These are phyloP conservation scores for Volvox carteri DNA, from an alignment of 163 green algal species.

Conservation along the genomic window DNA sequence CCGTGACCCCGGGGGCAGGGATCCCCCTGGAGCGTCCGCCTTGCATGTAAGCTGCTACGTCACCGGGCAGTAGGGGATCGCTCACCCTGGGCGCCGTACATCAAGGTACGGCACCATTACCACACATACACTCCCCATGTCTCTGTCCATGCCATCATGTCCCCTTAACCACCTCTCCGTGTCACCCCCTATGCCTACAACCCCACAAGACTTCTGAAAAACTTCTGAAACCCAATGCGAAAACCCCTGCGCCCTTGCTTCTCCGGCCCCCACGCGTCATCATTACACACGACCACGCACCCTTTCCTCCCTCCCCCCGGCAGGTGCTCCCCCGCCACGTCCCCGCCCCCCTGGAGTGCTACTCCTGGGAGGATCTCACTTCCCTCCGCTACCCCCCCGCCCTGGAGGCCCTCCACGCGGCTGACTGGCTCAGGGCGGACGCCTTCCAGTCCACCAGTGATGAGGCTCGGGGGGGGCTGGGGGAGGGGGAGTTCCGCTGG, in stretches of 20 bases:
- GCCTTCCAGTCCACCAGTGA: slow-evolving; percentile 31
- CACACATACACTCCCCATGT: no score
- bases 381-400: slow-evolving; percentile 70
- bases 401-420: slow-evolving; percentile 62
- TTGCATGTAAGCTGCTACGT: slow-evolving; percentile 79
- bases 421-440: slow-evolving; percentile 64
- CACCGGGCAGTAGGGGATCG: slow-evolving; percentile 60
- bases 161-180: no score
- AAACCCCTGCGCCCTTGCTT: no score
- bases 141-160: no score
- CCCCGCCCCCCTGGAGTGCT: slow-evolving; percentile 70
- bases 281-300: not conserved
- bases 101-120: slow-evolving; percentile 65
- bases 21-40: slow-evolving; percentile 80
- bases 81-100: slow-evolving; percentile 79
- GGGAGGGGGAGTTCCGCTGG: slow-evolving; percentile 33
- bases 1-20: slow-evolving; percentile 44
- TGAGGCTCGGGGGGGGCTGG: slow-evolving; percentile 14
- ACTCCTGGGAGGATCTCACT: slow-evolving; percentile 72
- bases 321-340: slow-evolving; percentile 73
- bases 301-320: not conserved
- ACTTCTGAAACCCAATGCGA: no score
- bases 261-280: no score
- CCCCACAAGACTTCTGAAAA: no score
- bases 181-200: no score